Evolutionary conservation across 108 stramenopile genomes (phyloP).

Genomic region (Conticribra guillardii): DNA sequence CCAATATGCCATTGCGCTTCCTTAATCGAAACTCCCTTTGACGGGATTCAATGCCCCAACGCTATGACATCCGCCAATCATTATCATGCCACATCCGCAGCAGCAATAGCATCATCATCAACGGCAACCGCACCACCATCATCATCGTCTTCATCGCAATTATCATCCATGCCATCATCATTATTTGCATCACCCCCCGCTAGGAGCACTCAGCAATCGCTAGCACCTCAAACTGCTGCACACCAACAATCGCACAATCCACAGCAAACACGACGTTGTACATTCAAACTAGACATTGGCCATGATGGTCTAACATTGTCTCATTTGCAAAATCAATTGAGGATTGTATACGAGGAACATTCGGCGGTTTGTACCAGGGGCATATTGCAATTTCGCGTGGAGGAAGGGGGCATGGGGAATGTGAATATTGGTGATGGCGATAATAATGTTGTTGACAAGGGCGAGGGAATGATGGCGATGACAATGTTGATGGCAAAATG

Average conservation of each 20-base stretch:
- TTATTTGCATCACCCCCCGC: neutral
- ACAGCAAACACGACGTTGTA: neutral
- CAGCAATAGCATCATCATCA: too few relatives aligned
- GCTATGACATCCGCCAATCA: neutral
- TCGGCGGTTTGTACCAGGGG: neutral
- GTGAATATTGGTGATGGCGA: too few relatives aligned
- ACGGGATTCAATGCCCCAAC: neutral
- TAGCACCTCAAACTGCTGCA: too few relatives aligned
- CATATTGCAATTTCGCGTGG: neutral
- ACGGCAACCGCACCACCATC: too few relatives aligned
- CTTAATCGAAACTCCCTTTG: neutral
- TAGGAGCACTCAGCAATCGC: too few relatives aligned
- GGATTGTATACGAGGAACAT: neutral
- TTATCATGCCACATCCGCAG: neutral
- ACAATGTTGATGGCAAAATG: neutral
- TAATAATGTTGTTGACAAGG: too few relatives aligned
- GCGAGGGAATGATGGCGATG: too few relatives aligned
- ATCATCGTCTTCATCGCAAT: too few relatives aligned
- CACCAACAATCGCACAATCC: too few relatives aligned
- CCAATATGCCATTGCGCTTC: neutral
- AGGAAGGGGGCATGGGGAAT: neutral
- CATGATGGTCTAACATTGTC: neutral
- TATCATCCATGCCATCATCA: too few relatives aligned
- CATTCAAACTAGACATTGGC: neutral
- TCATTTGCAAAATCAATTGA: neutral